A percentile compares a stretch with the other conserved stretches of the same genome.
Conservation (phyloP, 208 protist genomes). For the Wallacemonas sp. region DNA sequence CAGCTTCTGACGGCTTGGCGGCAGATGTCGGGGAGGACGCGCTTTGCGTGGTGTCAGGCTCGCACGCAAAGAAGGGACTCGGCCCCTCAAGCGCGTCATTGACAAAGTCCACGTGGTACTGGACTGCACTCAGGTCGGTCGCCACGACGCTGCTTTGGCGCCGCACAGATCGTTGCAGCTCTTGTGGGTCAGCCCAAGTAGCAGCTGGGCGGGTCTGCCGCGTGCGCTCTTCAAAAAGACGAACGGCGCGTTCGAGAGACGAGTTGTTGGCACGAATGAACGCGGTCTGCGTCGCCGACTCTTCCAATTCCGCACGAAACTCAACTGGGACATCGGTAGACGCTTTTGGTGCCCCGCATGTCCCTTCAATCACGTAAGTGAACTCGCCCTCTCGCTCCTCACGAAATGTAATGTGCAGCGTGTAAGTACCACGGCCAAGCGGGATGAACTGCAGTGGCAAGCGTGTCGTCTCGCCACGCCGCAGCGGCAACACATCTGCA, state of each 20-base stretch:
- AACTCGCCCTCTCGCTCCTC: conserved; percentile 92
- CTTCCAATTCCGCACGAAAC: conserved; percentile 73
- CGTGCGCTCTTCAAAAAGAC: conserved; percentile 66
- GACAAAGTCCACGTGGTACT: conserved; percentile 63
- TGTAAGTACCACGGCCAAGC: conserved; percentile 76
- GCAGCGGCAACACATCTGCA: conserved; percentile 75
- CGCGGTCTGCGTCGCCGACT: conserved; percentile 40
- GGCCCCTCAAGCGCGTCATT: conserved; percentile 74
- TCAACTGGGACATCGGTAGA: conserved; percentile 33
- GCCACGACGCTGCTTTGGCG: too few species aligned
- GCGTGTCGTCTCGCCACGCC: conserved; percentile 54
- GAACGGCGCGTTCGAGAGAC: conserved; percentile 69
- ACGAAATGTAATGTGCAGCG: conserved; percentile 73
- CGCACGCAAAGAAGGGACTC: conserved; percentile 81
- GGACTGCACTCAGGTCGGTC: conserved; percentile 14
- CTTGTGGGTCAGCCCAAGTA: conserved; percentile 13
- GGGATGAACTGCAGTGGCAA: conserved; percentile 84
- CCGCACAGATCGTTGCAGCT: conserved; percentile 1
- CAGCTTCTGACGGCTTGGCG: not conserved
- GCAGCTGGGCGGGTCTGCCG: conserved; percentile 19
- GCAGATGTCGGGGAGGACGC: not conserved
- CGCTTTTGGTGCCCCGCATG: conserved; percentile 53
- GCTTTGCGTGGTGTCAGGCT: conserved; percentile 1
- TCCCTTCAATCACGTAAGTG: conserved; percentile 75
- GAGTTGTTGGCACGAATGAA: conserved; percentile 52